These are phyloP conservation scores for Metarhizium rileyi DNA, from an alignment of 2,329 filamentous ascomycete genomes.

Conservation along the genomic window DNA sequence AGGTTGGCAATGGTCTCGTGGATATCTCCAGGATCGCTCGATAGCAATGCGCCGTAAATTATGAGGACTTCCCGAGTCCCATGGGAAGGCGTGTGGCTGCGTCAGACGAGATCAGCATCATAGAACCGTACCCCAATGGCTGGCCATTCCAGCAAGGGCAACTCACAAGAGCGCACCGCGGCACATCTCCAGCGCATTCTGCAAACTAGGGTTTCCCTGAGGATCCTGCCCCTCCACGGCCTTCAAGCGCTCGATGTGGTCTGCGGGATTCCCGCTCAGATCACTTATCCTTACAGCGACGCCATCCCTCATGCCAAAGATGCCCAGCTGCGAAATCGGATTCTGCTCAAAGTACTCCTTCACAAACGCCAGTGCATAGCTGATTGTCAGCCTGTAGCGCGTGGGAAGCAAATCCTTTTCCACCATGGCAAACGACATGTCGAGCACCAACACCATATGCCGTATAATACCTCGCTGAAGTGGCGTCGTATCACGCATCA, in stretches of 20 bases:
- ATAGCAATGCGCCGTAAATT: constrained; percentile 82
- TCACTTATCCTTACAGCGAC: constrained; percentile 78
- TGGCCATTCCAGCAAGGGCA: constrained; percentile 4
- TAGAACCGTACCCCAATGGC: not conserved
- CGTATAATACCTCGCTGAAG: constrained; percentile 94
- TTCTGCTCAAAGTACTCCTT: constrained; percentile 97
- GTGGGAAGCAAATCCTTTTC: constrained; percentile 93
- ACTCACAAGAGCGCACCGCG: constrained; percentile 75
- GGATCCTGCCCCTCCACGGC: constrained; percentile 56
- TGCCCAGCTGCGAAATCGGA: constrained; percentile 88
- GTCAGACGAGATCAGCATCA: not conserved
- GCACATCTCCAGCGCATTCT: constrained; percentile 95
- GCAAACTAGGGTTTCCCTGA: constrained; percentile 68
- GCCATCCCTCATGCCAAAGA: constrained; percentile 89
- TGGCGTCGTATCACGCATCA: constrained; percentile 89
- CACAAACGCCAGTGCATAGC: constrained; percentile 79
- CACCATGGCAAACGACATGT: constrained; percentile 86
- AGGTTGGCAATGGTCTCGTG: constrained; percentile 77
- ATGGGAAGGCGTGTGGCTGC: constrained; percentile 78
- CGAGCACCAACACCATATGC: constrained; percentile 83
- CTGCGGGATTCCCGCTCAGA: constrained; percentile 81
- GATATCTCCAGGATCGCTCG: constrained; percentile 89
- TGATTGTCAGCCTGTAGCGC: constrained; percentile 71
- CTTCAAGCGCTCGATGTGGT: constrained; percentile 72
- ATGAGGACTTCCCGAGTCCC: constrained; percentile 89